Percentiles rank a stretch among this genome's conserved stretches.
phyloP scores from a whole-genome alignment of 148 eudicot genomes.

The Beta vulgaris region DNA sequence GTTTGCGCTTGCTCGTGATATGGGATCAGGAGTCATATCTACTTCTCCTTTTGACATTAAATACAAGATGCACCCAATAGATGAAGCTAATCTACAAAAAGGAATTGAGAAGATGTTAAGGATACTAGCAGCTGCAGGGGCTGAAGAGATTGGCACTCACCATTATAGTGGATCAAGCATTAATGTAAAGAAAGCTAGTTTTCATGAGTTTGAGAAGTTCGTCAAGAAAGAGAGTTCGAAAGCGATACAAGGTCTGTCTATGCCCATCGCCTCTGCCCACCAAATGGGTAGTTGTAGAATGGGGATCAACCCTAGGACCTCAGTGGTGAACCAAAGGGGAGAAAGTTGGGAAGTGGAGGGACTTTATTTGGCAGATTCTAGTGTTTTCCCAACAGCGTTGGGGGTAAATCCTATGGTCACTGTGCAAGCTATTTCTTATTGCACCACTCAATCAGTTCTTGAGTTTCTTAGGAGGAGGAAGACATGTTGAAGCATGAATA shows the following conservation, averaged over 20 bases:
- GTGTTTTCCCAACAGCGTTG: constrained; percentile 78
- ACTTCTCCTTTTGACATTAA: constrained; percentile 32
- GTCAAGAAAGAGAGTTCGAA: constrained; percentile 54
- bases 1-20: constrained; percentile 62
- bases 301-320: constrained; percentile 47
- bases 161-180: constrained; percentile 38
- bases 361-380: constrained; percentile 63
- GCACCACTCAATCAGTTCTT: constrained; percentile 57
- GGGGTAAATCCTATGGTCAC: constrained; percentile 94
- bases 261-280: constrained; percentile 64
- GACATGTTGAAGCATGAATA: not conserved
- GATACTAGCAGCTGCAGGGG: constrained; percentile 75
- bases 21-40: constrained; percentile 43
- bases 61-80: constrained; percentile 37
- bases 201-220: constrained; percentile 54
- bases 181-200: constrained; percentile 41
- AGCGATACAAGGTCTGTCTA: constrained; percentile 23
- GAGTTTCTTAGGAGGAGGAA: constrained; percentile 46
- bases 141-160: constrained; percentile 77
- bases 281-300: constrained; percentile 85
- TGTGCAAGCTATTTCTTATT: constrained; percentile 65
- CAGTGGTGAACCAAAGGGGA: constrained; percentile 58
- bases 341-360: constrained; percentile 83
- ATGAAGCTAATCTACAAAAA: constrained; percentile 36
- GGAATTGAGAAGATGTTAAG: constrained; percentile 55